Base-by-base conservation (phyloP, 176 grass and related monocot genomes). In the Carex myosuroides region DNA sequence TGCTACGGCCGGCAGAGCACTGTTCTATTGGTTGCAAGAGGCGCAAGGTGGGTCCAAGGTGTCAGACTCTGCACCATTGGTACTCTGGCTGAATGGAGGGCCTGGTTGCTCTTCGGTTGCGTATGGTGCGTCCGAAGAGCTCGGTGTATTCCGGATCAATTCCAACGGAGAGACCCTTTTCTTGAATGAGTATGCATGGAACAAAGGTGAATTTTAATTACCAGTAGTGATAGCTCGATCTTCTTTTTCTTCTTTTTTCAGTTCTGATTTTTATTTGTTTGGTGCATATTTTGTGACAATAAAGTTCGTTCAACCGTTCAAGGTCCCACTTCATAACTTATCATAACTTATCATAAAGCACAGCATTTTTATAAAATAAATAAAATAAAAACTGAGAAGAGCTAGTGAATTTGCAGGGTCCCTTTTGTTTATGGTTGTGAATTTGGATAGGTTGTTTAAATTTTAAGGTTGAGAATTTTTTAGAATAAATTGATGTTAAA, bases 51-150 rank as follows among this genome's bases (percentile, higher is more conserved):
- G 62, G 16, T 65, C 79, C 10, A 65, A 89, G 14, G 69, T 42
- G 0, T 50, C 90, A 0, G 88, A 85, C 26, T 61, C 76, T 17
- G 83, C 89, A 16, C 94, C 94, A 64, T 88, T 97, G 24, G 92
- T 94, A 41, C 90, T 97, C 66, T 97, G 94, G 94, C 94, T 97
- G 76, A 97, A 97, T 73, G 94, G 94, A 22, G 95, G 95, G 32
- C 95, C 92, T 6, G 92, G 95, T 21, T 98, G 91, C 85, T 98
- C 95, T 20, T 98, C 95, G 16, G 66, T 98, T 21, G 95, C 87
- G 21, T 98, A 93, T 70, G 95, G 95, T 70, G 92, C 90, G 0
- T 94, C 92, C 3, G 95, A 98, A 85, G 92, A 98, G 87, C 81
- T 98, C 30, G 95, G 95, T 55, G 86, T 92, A 24, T 98, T 98